Percentiles rank a stretch among this genome's conserved stretches.
phyloP scores from a whole-genome alignment of 1,284 basidiomycete species.

The Malassezia obtusa region DNA sequence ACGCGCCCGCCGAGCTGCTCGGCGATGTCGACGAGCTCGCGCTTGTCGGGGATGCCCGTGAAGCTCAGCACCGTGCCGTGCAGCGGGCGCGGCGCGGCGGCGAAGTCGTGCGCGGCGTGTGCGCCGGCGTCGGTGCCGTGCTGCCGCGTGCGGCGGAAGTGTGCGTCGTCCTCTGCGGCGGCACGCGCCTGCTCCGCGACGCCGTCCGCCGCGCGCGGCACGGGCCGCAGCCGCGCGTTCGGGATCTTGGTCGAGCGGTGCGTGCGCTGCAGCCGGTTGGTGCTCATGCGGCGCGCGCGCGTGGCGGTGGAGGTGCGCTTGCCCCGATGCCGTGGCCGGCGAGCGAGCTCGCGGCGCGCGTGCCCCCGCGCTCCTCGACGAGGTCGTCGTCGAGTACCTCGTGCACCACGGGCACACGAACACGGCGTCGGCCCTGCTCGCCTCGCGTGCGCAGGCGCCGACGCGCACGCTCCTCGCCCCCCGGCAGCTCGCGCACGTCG shows the following conservation, averaged over 20 bases:
- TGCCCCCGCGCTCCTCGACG: background rate
- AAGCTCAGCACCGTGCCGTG: slow-evolving; percentile 60
- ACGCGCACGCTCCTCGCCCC: slow-evolving; percentile 4
- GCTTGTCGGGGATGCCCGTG: slow-evolving; percentile 55
- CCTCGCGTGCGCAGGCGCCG: background rate
- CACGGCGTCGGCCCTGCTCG: slow-evolving; percentile 60
- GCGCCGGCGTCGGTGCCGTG: slow-evolving; percentile 40
- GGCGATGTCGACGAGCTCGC: slow-evolving; percentile 61
- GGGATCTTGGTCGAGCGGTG: slow-evolving; percentile 45
- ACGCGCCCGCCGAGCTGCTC: slow-evolving; percentile 63
- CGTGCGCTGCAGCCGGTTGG: slow-evolving; percentile 28
- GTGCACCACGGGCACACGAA: slow-evolving; percentile 62
- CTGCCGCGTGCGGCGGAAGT: slow-evolving; percentile 27
- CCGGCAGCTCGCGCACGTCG: slow-evolving; percentile 7
- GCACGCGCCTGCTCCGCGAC: slow-evolving; percentile 17
- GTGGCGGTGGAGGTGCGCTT: background rate
- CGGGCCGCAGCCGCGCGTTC: slow-evolving; percentile 40
- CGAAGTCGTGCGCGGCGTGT: slow-evolving; percentile 35
- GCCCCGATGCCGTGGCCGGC: background rate
- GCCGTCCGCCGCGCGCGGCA: slow-evolving; percentile 7
- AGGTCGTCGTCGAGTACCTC: slow-evolving; percentile 68
- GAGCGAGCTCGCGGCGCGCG: background rate
- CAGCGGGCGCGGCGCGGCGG: slow-evolving; percentile 53
- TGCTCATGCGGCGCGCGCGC: slow-evolving; percentile 6
- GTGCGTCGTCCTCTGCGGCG: slow-evolving; percentile 33